Conservation (phyloP, 768 basidiomycete species). For the Daedaleopsis nitida region DNA sequence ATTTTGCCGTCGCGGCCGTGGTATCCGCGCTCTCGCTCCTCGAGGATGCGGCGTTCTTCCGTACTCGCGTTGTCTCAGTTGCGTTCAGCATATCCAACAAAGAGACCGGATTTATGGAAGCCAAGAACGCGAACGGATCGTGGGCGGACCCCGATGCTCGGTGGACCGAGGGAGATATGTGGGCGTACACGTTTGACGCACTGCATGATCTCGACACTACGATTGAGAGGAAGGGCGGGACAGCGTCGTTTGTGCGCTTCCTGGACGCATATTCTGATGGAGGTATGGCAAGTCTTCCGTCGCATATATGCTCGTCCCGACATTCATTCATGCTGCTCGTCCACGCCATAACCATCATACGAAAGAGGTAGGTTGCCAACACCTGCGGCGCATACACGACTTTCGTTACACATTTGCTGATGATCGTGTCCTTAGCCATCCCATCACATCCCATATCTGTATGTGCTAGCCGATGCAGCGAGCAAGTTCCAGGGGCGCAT, state of each 20-base stretch:
- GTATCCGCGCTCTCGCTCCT: conserved; percentile 56
- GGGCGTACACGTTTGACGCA: conserved; percentile 80
- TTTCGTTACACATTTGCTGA: too few relatives aligned
- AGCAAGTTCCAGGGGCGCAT: conserved; percentile 73
- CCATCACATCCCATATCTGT: conserved; percentile 86
- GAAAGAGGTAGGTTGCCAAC: conserved; percentile 58
- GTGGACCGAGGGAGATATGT: conserved; percentile 83
- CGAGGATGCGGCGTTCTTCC: conserved; percentile 50
- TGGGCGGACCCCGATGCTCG: conserved; percentile 73
- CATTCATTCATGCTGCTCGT: too few relatives aligned
- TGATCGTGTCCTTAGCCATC: conserved; percentile 55
- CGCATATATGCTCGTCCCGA: too few relatives aligned
- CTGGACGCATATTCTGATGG: conserved; percentile 59
- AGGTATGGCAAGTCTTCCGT: conserved; percentile 26
- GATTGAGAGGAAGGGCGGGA: conserved; percentile 66
- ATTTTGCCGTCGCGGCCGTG: conserved; percentile 70
- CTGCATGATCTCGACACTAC: conserved; percentile 71
- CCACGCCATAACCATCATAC: conserved; percentile 70
- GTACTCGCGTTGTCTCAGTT: conserved; percentile 51
- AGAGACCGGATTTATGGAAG: conserved; percentile 81
- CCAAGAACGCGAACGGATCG: conserved; percentile 62
- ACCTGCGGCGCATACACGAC: too few relatives aligned
- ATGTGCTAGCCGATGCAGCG: conserved; percentile 70
- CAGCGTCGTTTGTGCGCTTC: conserved; percentile 61
- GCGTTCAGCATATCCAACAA: conserved; percentile 71